Base-by-base conservation (phyloP, 345 rosid genomes). In the Murraya koenigii region DNA sequence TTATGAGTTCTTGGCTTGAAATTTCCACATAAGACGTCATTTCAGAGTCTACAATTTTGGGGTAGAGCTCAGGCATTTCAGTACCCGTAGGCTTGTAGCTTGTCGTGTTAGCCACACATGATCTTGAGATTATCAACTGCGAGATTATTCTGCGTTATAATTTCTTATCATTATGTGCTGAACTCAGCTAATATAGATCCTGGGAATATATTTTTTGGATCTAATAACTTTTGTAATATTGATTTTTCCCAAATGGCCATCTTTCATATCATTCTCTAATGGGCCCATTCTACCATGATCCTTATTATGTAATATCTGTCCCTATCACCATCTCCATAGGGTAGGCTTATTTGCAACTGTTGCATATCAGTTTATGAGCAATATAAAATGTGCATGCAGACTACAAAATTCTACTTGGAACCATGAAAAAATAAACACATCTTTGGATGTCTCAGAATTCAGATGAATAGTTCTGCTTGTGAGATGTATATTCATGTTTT, bases 261-360 rank as follows among this genome's bases (percentile, higher is more conserved):
- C 86, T 77, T 59, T 36, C 38, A 56, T 73, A 74, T 71, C 72
- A 70, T 69, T 72, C 60, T 75, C 41, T 73, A 30, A 26, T 62
- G 3, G 5, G 15, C 35, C 13, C 32, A 33, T 41, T 58, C 47
- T 23, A 44, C 62, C 10, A 39, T 62, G 8, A 2, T 39, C 67
- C 19, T 10, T 19, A 60, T 60, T 5, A 41, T 41, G 23, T 60
- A n/a, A 20, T 25, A 39, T 15, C 22, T 39, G n/a, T 8, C 15
- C 63, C 13, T 28, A 47, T 49, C 54, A 77, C 36, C 75, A 41
- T 56, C 72, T 72, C 78, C 49, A 39, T 52, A 66, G 77, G 13
- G 22, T 80, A 64, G 69, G 61, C 79, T 80, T 60, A 75, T 61
- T 38, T 60, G 77, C 82, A 54, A 71, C 68, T 74, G 76, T 49